Conservation (phyloP, 192 early-diverging fungal species). For the Coemansia reversa region DNA sequence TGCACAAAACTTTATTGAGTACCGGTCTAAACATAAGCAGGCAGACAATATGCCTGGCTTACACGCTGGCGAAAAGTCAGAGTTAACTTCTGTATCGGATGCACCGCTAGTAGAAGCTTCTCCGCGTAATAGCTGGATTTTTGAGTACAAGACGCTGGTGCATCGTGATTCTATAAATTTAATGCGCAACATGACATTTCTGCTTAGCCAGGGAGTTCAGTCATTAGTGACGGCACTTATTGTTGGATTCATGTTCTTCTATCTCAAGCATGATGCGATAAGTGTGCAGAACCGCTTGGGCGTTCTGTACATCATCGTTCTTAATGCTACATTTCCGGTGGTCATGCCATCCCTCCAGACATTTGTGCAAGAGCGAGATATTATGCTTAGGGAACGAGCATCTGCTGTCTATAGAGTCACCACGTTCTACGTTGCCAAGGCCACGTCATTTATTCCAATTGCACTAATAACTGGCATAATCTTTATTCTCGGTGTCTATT, state of each 20-base stretch:
- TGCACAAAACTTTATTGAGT: conserved; percentile 25
- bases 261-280: conserved; percentile 47
- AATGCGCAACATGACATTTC: conserved; percentile 43
- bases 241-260: conserved; percentile 61
- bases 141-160: conserved; percentile 51
- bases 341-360: conserved; percentile 56
- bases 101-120: background rate
- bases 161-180: conserved; percentile 52
- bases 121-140: conserved; percentile 44
- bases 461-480: conserved; percentile 34
- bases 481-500: conserved; percentile 42
- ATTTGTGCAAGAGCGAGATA: conserved; percentile 52
- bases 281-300: conserved; percentile 56
- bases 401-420: conserved; percentile 62
- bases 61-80: background rate
- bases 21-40: conserved; percentile 11
- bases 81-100: background rate
- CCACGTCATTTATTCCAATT: conserved; percentile 54
- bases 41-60: background rate
- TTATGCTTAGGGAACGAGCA: conserved; percentile 65
- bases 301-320: conserved; percentile 44
- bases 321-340: conserved; percentile 60
- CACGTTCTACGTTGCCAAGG: conserved; percentile 63
- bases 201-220: conserved; percentile 37
- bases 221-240: conserved; percentile 44